Evolutionary conservation across 1,284 basidiomycete species (phyloP).

Genomic region (Papiliotrema terrestris): DNA sequence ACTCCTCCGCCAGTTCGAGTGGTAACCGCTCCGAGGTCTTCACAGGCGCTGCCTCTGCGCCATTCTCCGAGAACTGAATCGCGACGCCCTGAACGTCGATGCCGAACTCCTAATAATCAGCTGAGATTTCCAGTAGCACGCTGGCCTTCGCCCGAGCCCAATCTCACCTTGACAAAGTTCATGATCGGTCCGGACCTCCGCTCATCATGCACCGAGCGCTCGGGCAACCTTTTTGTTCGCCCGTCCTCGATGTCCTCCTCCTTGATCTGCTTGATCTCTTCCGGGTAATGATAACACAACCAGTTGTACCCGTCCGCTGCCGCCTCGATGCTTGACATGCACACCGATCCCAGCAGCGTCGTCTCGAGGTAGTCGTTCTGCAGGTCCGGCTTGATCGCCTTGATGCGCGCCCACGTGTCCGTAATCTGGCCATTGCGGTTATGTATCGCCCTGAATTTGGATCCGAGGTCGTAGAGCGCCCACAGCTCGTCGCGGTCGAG

Average conservation of each 20-base stretch:
- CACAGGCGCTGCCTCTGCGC: slow-evolving; percentile 24
- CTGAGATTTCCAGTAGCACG: not conserved
- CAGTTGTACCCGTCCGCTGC: slow-evolving; percentile 90
- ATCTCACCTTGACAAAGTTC: slow-evolving; percentile 39
- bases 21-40: slow-evolving; percentile 40
- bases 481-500: slow-evolving; percentile 77
- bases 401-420: slow-evolving; percentile 58
- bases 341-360: slow-evolving; percentile 35
- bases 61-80: slow-evolving; percentile 34
- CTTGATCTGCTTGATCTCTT: slow-evolving; percentile 62
- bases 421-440: slow-evolving; percentile 66
- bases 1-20: slow-evolving; percentile 45
- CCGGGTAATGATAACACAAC: slow-evolving; percentile 73
- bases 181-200: slow-evolving; percentile 37
- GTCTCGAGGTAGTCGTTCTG: slow-evolving; percentile 39
- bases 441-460: slow-evolving; percentile 78
- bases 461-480: slow-evolving; percentile 78
- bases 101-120: slow-evolving; percentile 31
- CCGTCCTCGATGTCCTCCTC: slow-evolving; percentile 65
- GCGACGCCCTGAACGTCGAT: slow-evolving; percentile 35
- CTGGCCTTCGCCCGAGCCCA: too few relatives aligned
- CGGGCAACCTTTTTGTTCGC: slow-evolving; percentile 46
- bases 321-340: slow-evolving; percentile 65
- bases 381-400: slow-evolving; percentile 33
- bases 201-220: slow-evolving; percentile 23